Conservation (phyloP, 371 early-diverging fungal species). For the Synchytrium microbalum region DNA sequence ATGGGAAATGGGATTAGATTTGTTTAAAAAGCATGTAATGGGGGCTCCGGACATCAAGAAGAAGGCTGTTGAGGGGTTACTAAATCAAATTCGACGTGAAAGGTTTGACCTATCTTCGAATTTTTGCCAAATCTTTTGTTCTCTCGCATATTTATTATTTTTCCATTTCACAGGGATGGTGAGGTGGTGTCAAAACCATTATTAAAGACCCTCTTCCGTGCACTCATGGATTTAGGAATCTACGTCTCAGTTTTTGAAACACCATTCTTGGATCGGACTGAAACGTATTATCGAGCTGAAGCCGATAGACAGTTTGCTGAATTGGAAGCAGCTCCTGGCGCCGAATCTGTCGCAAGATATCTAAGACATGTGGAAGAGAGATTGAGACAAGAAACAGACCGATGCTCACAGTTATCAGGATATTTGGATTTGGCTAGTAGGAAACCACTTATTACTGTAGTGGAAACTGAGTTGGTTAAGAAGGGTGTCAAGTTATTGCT, state of each 20-base stretch:
- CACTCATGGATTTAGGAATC: conserved; percentile 68
- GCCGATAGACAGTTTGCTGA: conserved; percentile 40
- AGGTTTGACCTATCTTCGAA: conserved; percentile 24
- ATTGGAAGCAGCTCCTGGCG: conserved; percentile 16
- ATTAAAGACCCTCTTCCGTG: conserved; percentile 57
- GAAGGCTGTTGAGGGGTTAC: conserved; percentile 43
- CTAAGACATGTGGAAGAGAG: conserved; percentile 55
- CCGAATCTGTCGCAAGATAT: conserved; percentile 45
- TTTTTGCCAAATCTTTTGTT: conserved; percentile 18
- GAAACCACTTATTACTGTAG: conserved; percentile 44
- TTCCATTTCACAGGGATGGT: conserved; percentile 45
- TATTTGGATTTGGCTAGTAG: conserved; percentile 41
- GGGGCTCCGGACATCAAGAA: conserved; percentile 39
- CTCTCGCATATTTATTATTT: neutral
- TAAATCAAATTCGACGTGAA: conserved; percentile 51
- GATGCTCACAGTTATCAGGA: conserved; percentile 22
- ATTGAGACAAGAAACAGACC: conserved; percentile 40
- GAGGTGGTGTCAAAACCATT: conserved; percentile 45
- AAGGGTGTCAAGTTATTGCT: conserved; percentile 53
- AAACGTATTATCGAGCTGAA: conserved; percentile 59
- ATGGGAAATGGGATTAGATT: conserved; percentile 73
- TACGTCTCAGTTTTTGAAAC: conserved; percentile 63
- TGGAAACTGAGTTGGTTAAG: conserved; percentile 56
- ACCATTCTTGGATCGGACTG: conserved; percentile 53
- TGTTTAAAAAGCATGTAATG: conserved; percentile 58